Evolutionary conservation across 768 basidiomycete genomes (phyloP).

Genomic region (Tylopilus plumbeoviolaceoides): DNA sequence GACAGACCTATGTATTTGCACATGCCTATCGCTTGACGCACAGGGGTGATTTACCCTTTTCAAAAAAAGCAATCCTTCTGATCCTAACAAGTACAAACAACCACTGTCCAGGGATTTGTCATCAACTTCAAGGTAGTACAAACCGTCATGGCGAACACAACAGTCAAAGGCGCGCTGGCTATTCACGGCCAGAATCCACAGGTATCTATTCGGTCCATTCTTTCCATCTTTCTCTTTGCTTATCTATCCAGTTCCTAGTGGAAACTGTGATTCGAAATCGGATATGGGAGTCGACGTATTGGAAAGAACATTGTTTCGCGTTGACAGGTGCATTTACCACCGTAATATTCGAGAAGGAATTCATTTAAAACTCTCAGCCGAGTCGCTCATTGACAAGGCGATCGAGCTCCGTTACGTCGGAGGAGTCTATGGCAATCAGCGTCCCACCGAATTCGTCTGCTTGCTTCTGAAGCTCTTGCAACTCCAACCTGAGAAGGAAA

Average conservation of each 20-base stretch:
- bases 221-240: conserved; percentile 5
- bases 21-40: too few relatives aligned
- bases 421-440: conserved; percentile 93
- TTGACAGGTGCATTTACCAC: conserved; percentile 63
- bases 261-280: conserved; percentile 95
- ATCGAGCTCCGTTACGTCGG: conserved; percentile 80
- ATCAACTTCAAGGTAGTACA: not conserved
- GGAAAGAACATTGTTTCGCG: conserved; percentile 99
- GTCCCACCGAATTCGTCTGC: conserved; percentile 91
- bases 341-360: conserved; percentile 1
- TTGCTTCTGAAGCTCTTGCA: conserved; percentile 91
- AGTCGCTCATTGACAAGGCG: conserved; percentile 90
- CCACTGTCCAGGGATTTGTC: not conserved
- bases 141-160: conserved; percentile 83
- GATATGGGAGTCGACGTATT: conserved; percentile 91
- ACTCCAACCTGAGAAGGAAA: conserved; percentile 97
- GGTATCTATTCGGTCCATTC: conserved; percentile 40
- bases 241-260: conserved; percentile 68
- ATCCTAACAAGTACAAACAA: conserved; percentile 26
- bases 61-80: conserved; percentile 11
- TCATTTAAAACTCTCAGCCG: conserved; percentile 50
- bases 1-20: not conserved
- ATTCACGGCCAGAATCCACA: conserved; percentile 98
- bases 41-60: not conserved
- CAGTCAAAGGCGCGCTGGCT: conserved; percentile 79